Evolutionary conservation across 169 alveolate genomes (phyloP), one percentile per base, ranked within the genome.

Genomic region (Eimeria praecox): DNA sequence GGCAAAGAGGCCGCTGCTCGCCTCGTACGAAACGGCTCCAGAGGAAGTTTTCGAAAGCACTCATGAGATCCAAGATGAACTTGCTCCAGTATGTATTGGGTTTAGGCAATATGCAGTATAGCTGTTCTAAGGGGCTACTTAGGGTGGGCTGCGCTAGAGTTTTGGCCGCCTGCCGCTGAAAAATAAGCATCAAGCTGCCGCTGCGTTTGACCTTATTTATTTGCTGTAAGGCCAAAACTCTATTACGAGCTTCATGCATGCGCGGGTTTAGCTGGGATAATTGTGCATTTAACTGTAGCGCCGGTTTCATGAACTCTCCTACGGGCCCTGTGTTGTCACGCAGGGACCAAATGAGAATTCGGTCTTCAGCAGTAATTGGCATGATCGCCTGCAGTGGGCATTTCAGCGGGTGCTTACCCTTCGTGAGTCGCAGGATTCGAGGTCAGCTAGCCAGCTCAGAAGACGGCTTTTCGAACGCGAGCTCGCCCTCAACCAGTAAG

Each of bases 321-420:
- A 30, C 14, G 38, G 54, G 56, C 5, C 35, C 1, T 52, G 73
- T 56, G 75, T 18, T 35, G 30, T 35, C 30, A 83, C 75, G 54
- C 90, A 93, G 96, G 96, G 94, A 35, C 96, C 96, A 5, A 94
- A 94, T 40, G 71, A 88, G 38, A 89, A 64, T 2, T 94, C 96
- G 12, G 80, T 94, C 27, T 66, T 85, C 82, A 94, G 96, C 75
- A 94, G 96, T 92, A 94, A 94, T 44, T 94, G 96, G 96, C 96
- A 94, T 69, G 96, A 94, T 80, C 93, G 96, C 88, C 94, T 94
- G 54, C 96, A 94, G 89, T 94, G 96, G 96, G 82, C 94, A 64
- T 64, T 85, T 40, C 96, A 89, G 46, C 89, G 88, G 69, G 94
- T 87, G 94, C 94, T 87, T 5, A 62, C 64, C 52, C 94, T 87